Base-by-base conservation (phyloP, 2,329 filamentous ascomycete genomes). In the Alternaria triticina region DNA sequence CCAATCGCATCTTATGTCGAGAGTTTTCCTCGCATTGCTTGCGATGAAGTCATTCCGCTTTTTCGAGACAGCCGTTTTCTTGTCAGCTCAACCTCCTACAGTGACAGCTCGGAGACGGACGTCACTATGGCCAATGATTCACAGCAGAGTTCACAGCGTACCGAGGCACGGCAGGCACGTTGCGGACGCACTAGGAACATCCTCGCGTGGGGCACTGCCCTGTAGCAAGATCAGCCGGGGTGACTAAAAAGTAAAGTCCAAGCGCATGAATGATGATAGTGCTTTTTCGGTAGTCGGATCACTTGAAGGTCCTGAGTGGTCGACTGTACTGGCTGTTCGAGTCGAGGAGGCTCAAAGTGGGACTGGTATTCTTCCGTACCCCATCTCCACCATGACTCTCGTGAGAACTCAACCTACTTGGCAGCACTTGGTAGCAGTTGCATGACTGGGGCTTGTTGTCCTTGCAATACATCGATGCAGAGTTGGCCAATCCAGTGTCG, bases 21-120 rank as follows among this genome's bases (percentile, higher is more conserved):
- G 13, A 27, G 17, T 20, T 12, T 9, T 13, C 28, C 33, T 20
- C n/a, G 40, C 46, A 52, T 46, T 47, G 20, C 17, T 27, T 45
- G 25, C 15, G 30, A 52, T 43, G 36, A 13, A 20, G 40, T 54
- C 47, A 47, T 44, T 30, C 13, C n/a, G 23, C 13, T 2, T 54
- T 27, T 54, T 30, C 49, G 49, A 54, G 56, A 62, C 59, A 11
- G n/a, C 30, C 55, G 23, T 49, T 47, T 33, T 12, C 40, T 30
- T 47, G 55, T 62, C 49, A 22, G 20, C 47, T 59, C 49, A 59
- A 59, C 44, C 28, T 44, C 55, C 43, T 43, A 61, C 57, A 54
- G 28, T 52, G 57, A 60, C 51, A 63, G 51, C 45, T 44, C 46
- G n/a, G 36, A 25, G n/a, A 44, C 47, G n/a, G 27, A 25, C 22